Percentiles rank a stretch among this genome's conserved stretches.
These are phyloP conservation scores for Yamadazyma nakazawae DNA, from an alignment of 805 yeast species.

Conservation along the genomic window DNA sequence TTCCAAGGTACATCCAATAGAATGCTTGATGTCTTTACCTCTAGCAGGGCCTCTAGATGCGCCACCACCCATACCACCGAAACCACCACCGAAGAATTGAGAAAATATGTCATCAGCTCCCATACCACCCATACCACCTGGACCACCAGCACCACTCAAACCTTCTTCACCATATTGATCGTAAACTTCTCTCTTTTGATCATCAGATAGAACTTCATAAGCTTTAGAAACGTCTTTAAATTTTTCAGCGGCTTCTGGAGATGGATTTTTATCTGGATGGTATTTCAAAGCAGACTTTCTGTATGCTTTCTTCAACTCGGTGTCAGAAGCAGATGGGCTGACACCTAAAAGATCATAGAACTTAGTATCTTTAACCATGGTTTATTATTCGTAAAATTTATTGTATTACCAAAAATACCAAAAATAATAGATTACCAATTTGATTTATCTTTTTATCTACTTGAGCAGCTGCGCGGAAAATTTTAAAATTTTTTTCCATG, in stretches of 20 bases:
- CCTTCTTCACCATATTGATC: slow-evolving; percentile 95
- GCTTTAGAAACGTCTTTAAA: slow-evolving; percentile 89
- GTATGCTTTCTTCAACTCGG: slow-evolving; percentile 77
- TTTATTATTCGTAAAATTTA: neutral
- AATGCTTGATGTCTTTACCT: slow-evolving; percentile 90
- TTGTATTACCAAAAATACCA: neutral
- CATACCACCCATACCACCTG: slow-evolving; percentile 54
- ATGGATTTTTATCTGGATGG: slow-evolving; percentile 81
- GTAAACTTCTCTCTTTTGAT: slow-evolving; percentile 83
- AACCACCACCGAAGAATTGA: slow-evolving; percentile 75
- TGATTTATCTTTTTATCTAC: slow-evolving; percentile 1
- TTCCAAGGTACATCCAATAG: slow-evolving; percentile 80
- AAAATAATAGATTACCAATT: neutral
- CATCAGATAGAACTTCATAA: slow-evolving; percentile 81
- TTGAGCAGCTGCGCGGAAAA: slow-evolving; percentile 4
- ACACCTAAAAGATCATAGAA: slow-evolving; percentile 74
- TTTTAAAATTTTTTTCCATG: slow-evolving; percentile 7
- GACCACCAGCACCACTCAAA: slow-evolving; percentile 67
- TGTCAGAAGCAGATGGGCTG: slow-evolving; percentile 61
- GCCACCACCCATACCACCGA: slow-evolving; percentile 54
- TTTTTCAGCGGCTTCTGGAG: slow-evolving; percentile 92
- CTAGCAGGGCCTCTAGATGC: slow-evolving; percentile 80
- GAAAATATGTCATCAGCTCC: slow-evolving; percentile 74
- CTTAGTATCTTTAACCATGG: slow-evolving; percentile 81
- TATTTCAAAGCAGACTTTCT: slow-evolving; percentile 75